phyloP scores from a whole-genome alignment of 2,329 filamentous ascomycete genomes.

The Beauveria scarabaeidicola region DNA sequence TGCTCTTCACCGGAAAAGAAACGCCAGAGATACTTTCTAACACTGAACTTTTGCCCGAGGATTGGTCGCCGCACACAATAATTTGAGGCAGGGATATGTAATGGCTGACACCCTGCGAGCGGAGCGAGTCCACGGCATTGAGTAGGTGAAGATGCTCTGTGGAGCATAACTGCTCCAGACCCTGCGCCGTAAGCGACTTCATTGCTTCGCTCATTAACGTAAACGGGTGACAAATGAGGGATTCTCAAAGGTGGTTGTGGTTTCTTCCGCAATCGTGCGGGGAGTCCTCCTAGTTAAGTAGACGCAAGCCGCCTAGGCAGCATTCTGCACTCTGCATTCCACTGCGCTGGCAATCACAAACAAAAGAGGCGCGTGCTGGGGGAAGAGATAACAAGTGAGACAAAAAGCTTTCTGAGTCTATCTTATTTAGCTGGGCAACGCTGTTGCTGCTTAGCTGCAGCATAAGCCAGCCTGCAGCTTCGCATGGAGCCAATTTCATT shows the following conservation, averaged over 20 bases:
- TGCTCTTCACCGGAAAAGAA: constrained; percentile 43
- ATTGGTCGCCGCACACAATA: constrained; percentile 49
- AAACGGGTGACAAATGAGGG: background rate
- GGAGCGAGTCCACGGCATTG: constrained; percentile 28
- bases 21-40: constrained; percentile 49
- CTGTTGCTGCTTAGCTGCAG: background rate
- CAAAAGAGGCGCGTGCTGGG: background rate
- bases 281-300: background rate
- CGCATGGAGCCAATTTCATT: no score
- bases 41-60: constrained; percentile 48
- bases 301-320: background rate
- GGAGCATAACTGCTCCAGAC: constrained; percentile 3
- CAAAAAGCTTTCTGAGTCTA: background rate
- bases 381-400: background rate
- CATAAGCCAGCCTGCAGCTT: no score
- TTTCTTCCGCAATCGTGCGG: background rate
- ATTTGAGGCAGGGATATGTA: constrained; percentile 35
- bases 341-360: no score
- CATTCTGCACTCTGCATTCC: background rate
- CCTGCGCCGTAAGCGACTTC: background rate
- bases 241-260: background rate
- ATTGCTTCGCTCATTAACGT: background rate
- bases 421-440: background rate
- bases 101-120: constrained; percentile 26
- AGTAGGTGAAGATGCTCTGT: constrained; percentile 21